These are phyloP conservation scores for Mortierella sp. DNA, from an alignment of 371 early-diverging fungal genomes.

Conservation along the genomic window DNA sequence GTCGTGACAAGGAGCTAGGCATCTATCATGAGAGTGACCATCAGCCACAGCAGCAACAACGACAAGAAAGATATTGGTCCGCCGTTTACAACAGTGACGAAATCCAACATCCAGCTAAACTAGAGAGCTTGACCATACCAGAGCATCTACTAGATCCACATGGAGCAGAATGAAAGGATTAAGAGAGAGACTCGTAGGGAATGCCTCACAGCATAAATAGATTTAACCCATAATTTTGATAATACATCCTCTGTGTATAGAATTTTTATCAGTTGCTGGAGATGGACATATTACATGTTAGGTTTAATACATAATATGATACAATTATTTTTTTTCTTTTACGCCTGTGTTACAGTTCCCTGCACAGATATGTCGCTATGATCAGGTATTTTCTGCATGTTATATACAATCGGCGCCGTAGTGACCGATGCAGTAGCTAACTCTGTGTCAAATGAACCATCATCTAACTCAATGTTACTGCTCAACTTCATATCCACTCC, in stretches of 20 bases:
- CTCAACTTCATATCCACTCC: neutral
- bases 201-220: too few species aligned
- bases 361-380: neutral
- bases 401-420: constrained; percentile 13
- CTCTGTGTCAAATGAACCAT: constrained; percentile 13
- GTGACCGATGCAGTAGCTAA: constrained; percentile 11
- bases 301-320: too few species aligned
- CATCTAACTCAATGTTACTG: constrained; percentile 6
- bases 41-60: neutral
- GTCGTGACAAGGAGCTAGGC: too few species aligned
- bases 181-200: too few species aligned
- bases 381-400: neutral
- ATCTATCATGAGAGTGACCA: neutral
- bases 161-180: too few species aligned
- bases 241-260: too few species aligned
- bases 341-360: neutral
- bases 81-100: neutral
- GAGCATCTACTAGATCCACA: neutral
- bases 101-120: constrained; percentile 1
- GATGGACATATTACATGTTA: too few species aligned
- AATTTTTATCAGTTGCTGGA: too few species aligned
- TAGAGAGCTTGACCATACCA: neutral
- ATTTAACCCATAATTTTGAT: too few species aligned
- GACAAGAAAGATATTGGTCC: neutral
- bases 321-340: too few species aligned